phyloP scores from a whole-genome alignment of 345 rosid species.

The Turnera subulata region DNA sequence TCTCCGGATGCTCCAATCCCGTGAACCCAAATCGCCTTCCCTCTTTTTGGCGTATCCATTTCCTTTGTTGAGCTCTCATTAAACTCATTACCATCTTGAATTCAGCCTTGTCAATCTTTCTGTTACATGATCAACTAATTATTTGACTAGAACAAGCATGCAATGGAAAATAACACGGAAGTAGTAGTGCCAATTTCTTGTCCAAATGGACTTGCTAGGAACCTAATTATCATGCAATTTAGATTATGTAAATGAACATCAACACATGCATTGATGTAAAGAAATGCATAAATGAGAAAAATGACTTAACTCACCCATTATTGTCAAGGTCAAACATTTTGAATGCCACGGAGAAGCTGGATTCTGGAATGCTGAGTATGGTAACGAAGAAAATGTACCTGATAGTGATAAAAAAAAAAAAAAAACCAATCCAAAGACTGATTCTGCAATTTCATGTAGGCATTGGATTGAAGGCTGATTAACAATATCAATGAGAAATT shows the following conservation, averaged over 20 bases:
- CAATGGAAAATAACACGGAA: no score
- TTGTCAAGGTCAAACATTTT: conserved; percentile 30
- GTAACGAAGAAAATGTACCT: conserved; percentile 33
- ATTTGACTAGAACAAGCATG: no score
- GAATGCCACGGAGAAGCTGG: conserved; percentile 26
- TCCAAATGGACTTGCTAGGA: no score
- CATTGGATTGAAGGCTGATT: neutral
- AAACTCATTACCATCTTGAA: conserved; percentile 26
- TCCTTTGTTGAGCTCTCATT: conserved; percentile 28
- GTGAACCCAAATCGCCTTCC: conserved; percentile 18
- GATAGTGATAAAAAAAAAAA: neutral
- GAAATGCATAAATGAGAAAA: neutral
- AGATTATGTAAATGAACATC: no score
- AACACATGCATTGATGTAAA: no score
- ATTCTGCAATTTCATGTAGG: no score
- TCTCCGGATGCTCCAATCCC: conserved; percentile 19
- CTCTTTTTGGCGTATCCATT: conserved; percentile 20
- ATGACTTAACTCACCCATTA: conserved; percentile 16
- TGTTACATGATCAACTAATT: no score
- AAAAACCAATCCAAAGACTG: no score
- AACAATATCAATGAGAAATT: neutral
- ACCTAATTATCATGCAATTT: no score
- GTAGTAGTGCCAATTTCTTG: no score
- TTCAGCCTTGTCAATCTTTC: conserved; percentile 24
- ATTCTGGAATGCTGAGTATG: conserved; percentile 25